Evolutionary conservation across 2,329 filamentous ascomycete species (phyloP).

Genomic region (Colletotrichum ledebouriae): DNA sequence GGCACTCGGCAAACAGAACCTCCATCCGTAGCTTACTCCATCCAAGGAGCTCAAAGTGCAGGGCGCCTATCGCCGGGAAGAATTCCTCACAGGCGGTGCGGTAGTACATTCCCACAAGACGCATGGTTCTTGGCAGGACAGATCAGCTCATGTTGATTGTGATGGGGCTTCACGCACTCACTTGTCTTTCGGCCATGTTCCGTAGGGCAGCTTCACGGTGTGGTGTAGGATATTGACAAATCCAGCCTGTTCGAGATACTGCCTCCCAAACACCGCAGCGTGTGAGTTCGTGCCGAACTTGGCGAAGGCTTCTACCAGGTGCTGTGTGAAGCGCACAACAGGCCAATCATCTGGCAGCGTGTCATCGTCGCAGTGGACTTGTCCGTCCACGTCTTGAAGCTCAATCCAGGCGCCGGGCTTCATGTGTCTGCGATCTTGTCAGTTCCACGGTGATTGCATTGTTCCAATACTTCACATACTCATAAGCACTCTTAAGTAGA

Average conservation of each 20-base stretch:
- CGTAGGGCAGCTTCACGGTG: conserved; percentile 61
- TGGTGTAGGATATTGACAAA: conserved; percentile 56
- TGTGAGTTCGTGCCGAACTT: conserved; percentile 54
- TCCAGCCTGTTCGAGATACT: conserved; percentile 55
- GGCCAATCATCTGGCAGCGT: conserved; percentile 52
- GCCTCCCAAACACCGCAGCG: conserved; percentile 53
- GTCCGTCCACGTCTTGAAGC: conserved; percentile 60
- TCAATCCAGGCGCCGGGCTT: conserved; percentile 62
- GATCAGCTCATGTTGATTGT: neutral
- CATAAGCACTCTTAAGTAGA: conserved; percentile 49
- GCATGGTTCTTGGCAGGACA: conserved; percentile 49
- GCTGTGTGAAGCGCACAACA: conserved; percentile 52
- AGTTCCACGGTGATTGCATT: neutral
- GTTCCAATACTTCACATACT: conserved; percentile 40
- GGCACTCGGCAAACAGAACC: conserved; percentile 47
- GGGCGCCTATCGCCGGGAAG: conserved; percentile 55
- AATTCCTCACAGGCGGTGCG: conserved; percentile 57
- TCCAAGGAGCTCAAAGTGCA: conserved; percentile 55
- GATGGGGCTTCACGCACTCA: neutral
- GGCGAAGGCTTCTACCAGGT: conserved; percentile 54
- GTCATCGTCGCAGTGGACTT: conserved; percentile 54
- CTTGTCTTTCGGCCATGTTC: conserved; percentile 61
- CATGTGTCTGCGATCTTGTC: conserved; percentile 48
- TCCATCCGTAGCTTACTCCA: conserved; percentile 50
- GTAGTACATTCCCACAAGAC: conserved; percentile 58